Evolutionary conservation across 805 yeast species (phyloP).

Genomic region (Wickerhamiella parazyma): DNA sequence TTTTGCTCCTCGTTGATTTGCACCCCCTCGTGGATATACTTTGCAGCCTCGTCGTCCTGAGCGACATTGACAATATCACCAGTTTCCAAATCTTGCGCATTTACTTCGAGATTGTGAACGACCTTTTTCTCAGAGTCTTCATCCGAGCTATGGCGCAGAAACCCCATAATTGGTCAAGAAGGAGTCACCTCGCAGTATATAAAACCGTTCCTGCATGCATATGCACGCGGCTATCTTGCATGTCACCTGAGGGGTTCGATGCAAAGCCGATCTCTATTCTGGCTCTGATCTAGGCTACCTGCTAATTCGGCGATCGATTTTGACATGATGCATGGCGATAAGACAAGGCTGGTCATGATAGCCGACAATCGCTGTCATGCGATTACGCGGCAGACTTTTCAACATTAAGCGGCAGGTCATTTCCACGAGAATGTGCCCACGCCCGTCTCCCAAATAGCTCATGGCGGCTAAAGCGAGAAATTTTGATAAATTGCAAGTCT

Average conservation of each 20-base stretch:
- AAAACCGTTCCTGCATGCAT: neutral
- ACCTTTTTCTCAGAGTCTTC: neutral
- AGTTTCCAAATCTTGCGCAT: neutral
- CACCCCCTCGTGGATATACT: constrained; percentile 4
- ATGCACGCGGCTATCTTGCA: neutral
- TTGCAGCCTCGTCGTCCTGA: constrained; percentile 8
- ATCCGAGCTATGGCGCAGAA: neutral
- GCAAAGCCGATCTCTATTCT: neutral
- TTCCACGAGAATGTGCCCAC: too few relatives aligned
- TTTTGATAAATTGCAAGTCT: too few relatives aligned
- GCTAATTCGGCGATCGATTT: too few relatives aligned
- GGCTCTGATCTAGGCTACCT: neutral
- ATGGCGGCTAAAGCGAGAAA: too few relatives aligned
- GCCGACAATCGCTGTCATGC: too few relatives aligned
- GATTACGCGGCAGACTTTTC: too few relatives aligned
- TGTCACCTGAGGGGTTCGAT: too few relatives aligned
- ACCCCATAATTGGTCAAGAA: neutral
- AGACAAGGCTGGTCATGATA: too few relatives aligned
- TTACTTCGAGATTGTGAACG: neutral
- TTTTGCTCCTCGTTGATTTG: neutral
- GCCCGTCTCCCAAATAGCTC: too few relatives aligned
- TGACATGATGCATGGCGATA: too few relatives aligned
- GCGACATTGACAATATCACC: neutral
- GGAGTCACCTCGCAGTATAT: neutral
- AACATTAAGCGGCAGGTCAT: too few relatives aligned